A percentile compares a stretch with the other conserved stretches of the same genome.
These are phyloP conservation scores for Parasarocladium wereldwijsianum DNA, from an alignment of 2,329 filamentous ascomycete genomes.

Conservation along the genomic window DNA sequence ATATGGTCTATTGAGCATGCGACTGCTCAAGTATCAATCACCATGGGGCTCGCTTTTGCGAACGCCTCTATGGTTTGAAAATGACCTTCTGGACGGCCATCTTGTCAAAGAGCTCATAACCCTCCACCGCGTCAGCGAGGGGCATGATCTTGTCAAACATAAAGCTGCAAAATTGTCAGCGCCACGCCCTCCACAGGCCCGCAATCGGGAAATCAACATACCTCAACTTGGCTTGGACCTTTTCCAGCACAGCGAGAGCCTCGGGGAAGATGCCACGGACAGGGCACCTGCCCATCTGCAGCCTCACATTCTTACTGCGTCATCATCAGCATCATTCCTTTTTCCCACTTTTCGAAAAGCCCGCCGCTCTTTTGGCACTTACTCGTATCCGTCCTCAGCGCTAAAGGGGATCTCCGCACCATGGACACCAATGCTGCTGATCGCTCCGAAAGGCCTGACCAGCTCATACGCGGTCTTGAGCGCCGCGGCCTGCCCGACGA, in stretches of 20 bases:
- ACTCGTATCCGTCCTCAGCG: conserved; percentile 47
- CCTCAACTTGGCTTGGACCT: conserved; percentile 52
- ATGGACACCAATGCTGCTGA: conserved; percentile 64
- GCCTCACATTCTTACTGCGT: conserved; percentile 50
- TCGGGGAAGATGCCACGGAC: conserved; percentile 56
- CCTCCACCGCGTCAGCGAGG: conserved; percentile 48
- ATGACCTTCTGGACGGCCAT: conserved; percentile 64
- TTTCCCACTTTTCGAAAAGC: conserved; percentile 11
- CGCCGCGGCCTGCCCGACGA: conserved; percentile 56
- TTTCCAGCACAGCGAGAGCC: conserved; percentile 48
- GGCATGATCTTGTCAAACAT: conserved; percentile 68
- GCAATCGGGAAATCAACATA: too few species aligned
- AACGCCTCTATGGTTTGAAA: conserved; percentile 33
- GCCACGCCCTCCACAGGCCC: too few species aligned
- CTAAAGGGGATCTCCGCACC: conserved; percentile 58
- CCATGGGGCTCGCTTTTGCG: background rate
- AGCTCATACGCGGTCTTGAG: conserved; percentile 57
- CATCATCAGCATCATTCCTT: too few species aligned
- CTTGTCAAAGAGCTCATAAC: conserved; percentile 57
- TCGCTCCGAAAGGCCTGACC: conserved; percentile 56
- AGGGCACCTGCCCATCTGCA: conserved; percentile 67
- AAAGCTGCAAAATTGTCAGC: conserved; percentile 47
- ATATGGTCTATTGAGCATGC: too few species aligned
- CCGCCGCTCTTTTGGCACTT: conserved; percentile 10
- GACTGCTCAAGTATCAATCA: too few species aligned